Percentiles rank a stretch among this genome's conserved stretches.
Conservation (phyloP, 768 basidiomycete species). For the Leucosporidium creatinivorum region DNA sequence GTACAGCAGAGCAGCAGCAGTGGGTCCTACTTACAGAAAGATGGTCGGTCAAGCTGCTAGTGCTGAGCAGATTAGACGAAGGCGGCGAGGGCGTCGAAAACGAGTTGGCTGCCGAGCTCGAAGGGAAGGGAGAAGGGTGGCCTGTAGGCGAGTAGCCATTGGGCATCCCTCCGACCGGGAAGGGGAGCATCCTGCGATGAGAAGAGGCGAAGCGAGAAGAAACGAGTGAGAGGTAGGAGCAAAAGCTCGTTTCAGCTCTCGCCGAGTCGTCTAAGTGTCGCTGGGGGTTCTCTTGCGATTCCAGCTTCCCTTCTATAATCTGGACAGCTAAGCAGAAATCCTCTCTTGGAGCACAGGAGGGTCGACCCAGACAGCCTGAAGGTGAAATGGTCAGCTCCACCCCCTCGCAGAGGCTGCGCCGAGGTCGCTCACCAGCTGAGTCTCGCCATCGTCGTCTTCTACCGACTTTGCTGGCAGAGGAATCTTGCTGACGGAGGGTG, state of each 20-base stretch:
- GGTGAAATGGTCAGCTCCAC: not conserved
- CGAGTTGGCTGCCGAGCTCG: too few species aligned
- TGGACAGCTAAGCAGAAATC: not conserved
- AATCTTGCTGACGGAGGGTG: slow-evolving; percentile 54
- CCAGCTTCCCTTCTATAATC: not conserved
- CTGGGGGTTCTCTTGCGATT: not conserved
- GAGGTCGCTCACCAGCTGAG: slow-evolving; percentile 13
- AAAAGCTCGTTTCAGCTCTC: too few species aligned
- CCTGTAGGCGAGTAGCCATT: too few species aligned
- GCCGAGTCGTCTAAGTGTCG: not conserved
- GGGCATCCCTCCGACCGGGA: too few species aligned
- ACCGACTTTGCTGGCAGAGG: not conserved
- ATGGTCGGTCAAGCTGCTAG: too few species aligned
- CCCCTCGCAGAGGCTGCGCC: too few species aligned
- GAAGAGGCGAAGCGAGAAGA: too few species aligned
- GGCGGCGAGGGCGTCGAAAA: too few species aligned
- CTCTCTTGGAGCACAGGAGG: not conserved
- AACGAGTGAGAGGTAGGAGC: too few species aligned
- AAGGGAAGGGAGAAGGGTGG: too few species aligned
- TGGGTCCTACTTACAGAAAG: not conserved
- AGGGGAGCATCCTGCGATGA: too few species aligned
- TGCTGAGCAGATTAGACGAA: too few species aligned
- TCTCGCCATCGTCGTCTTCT: slow-evolving; percentile 20
- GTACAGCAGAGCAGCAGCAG: not conserved
- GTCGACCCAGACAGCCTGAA: slow-evolving; percentile 28